Percentiles rank a stretch among this genome's conserved stretches.
Evolutionary conservation across 495 filamentous ascomycete species (phyloP).

Genomic region (Hypoxylon crocopeplum): DNA sequence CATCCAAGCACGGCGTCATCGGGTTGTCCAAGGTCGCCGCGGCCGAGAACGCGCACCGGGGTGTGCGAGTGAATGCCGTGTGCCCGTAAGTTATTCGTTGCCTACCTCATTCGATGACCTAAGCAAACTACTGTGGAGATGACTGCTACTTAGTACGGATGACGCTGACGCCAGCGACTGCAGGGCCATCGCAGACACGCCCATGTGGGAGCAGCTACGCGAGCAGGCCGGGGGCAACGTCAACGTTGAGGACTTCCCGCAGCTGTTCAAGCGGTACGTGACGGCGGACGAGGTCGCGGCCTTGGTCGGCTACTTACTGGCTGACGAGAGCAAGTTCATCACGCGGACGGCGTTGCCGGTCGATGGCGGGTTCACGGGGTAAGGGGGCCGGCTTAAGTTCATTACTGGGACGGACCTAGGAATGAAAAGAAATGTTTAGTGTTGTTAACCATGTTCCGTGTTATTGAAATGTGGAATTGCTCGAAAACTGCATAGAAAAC

Average conservation of each 20-base stretch:
- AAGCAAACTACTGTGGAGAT: background rate
- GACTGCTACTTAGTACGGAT: no score
- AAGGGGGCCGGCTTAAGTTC: no score
- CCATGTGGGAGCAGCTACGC: conserved; percentile 45
- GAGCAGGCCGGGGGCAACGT: conserved; percentile 36
- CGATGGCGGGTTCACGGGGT: conserved; percentile 27
- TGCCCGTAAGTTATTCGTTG: conserved; percentile 55
- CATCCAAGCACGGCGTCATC: conserved; percentile 62
- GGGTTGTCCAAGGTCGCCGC: conserved; percentile 61
- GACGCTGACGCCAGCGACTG: no score
- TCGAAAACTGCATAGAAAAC: no score
- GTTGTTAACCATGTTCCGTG: no score
- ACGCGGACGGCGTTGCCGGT: conserved; percentile 40
- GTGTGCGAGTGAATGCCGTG: conserved; percentile 62
- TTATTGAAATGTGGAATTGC: no score
- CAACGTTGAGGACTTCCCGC: conserved; percentile 24
- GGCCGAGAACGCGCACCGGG: conserved; percentile 54
- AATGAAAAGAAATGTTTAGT: no score
- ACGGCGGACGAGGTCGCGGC: conserved; percentile 58
- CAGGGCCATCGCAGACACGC: conserved; percentile 41
- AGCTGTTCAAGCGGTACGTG: conserved; percentile 50
- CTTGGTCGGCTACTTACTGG: conserved; percentile 59
- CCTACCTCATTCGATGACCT: background rate
- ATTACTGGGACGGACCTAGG: no score
- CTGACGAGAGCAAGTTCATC: conserved; percentile 58